Conservation (phyloP, 352 stramenopile species). For the Pythium rishiriense region DNA sequence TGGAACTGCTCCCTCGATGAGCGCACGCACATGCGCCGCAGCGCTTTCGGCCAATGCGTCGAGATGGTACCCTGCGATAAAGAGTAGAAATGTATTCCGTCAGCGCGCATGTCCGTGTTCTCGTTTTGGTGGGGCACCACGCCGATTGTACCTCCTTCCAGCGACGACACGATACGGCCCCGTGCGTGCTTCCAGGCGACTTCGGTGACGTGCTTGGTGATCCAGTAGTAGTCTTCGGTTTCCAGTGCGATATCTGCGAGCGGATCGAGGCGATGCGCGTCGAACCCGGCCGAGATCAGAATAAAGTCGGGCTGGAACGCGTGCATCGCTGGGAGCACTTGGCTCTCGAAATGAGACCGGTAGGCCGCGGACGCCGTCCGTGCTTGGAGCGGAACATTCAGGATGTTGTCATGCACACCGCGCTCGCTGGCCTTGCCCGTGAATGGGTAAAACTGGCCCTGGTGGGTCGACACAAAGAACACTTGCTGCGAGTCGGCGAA, state of each 20-base stretch:
- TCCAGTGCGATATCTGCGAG: slow-evolving; percentile 83
- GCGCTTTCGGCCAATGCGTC: slow-evolving; percentile 36
- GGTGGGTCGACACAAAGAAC: slow-evolving; percentile 39
- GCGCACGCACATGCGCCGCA: slow-evolving; percentile 34
- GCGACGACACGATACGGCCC: slow-evolving; percentile 51
- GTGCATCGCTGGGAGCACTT: slow-evolving; percentile 87
- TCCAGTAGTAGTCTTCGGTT: slow-evolving; percentile 46
- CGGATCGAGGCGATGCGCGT: slow-evolving; percentile 92
- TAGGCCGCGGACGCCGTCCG: slow-evolving; percentile 69
- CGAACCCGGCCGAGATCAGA: slow-evolving; percentile 95
- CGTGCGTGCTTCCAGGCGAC: slow-evolving; percentile 43
- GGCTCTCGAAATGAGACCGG: slow-evolving; percentile 47
- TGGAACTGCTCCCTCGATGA: slow-evolving; percentile 31
- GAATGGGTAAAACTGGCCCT: slow-evolving; percentile 70
- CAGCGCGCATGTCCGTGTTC: not conserved
- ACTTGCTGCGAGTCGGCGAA: slow-evolving; percentile 56
- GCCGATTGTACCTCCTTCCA: slow-evolving; percentile 52
- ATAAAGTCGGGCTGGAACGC: slow-evolving; percentile 93
- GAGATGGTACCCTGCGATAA: slow-evolving; percentile 39
- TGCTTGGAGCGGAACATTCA: slow-evolving; percentile 38
- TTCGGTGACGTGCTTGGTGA: slow-evolving; percentile 44
- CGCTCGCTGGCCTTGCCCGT: slow-evolving; percentile 48
- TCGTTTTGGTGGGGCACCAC: no score
- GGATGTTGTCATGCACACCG: slow-evolving; percentile 71
- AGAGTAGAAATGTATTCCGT: not conserved